Evolutionary conservation across 2,329 filamentous ascomycete species (phyloP).

Genomic region (Emydomyces testavorans): DNA sequence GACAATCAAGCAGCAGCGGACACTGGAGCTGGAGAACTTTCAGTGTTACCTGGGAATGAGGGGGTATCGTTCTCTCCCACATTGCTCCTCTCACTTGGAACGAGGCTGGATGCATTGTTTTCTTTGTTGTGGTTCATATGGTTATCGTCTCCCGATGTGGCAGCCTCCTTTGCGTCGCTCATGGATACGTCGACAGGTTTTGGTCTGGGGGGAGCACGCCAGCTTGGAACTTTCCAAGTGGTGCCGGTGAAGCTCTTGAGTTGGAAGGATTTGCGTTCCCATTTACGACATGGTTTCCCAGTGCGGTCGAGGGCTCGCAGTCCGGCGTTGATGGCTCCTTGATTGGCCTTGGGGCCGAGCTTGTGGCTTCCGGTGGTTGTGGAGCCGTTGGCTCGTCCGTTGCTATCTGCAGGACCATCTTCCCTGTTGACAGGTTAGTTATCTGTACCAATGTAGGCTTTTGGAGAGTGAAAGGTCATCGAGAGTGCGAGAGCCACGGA

Average conservation of each 20-base stretch:
- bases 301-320: conserved; percentile 86
- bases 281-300: conserved; percentile 83
- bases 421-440: conserved; percentile 32
- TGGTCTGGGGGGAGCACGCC: conserved; percentile 53
- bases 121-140: conserved; percentile 40
- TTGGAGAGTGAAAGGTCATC: neutral
- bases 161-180: conserved; percentile 45
- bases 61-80: conserved; percentile 41
- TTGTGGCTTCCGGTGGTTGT: conserved; percentile 53
- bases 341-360: conserved; percentile 90
- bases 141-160: conserved; percentile 38
- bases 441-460: neutral
- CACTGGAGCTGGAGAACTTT: conserved; percentile 43
- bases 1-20: conserved; percentile 20
- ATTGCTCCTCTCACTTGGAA: conserved; percentile 51
- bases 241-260: conserved; percentile 90
- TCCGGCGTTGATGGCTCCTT: conserved; percentile 92
- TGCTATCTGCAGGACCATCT: conserved; percentile 39
- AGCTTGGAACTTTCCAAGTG: conserved; percentile 68
- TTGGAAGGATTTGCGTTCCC: conserved; percentile 69
- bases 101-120: conserved; percentile 41
- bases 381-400: conserved; percentile 37
- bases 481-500: neutral
- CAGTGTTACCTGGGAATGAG: conserved; percentile 34
- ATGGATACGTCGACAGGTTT: conserved; percentile 46